phyloP scores from a whole-genome alignment of 768 basidiomycete genomes.

The Mycena metata region DNA sequence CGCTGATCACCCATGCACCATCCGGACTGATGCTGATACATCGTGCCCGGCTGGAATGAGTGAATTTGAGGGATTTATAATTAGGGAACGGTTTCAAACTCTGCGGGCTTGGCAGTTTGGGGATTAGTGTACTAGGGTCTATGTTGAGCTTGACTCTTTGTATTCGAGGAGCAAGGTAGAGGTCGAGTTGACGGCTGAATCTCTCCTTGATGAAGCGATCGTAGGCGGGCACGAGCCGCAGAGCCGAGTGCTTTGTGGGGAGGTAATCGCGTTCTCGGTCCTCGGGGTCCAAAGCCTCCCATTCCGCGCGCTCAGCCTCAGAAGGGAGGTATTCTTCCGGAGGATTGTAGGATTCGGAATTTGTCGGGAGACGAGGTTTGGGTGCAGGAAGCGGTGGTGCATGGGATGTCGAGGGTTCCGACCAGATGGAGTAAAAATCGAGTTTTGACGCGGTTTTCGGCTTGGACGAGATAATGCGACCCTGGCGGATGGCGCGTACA shows the following conservation, averaged over 20 bases:
- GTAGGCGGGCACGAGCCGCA: slow-evolving; percentile 94
- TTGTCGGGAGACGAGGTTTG: slow-evolving; percentile 88
- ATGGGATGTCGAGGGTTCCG: slow-evolving; percentile 77
- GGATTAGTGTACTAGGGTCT: slow-evolving; percentile 91
- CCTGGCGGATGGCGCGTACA: slow-evolving; percentile 96
- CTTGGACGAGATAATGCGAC: slow-evolving; percentile 92
- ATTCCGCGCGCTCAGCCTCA: slow-evolving; percentile 82
- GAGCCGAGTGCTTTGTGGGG: slow-evolving; percentile 85
- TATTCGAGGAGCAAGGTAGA: slow-evolving; percentile 96
- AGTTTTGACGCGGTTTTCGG: slow-evolving; percentile 79
- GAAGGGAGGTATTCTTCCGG: slow-evolving; percentile 96
- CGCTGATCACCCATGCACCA: slow-evolving; percentile 92
- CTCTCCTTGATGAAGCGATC: slow-evolving; percentile 93
- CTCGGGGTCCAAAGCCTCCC: slow-evolving; percentile 87
- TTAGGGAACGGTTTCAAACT: slow-evolving; percentile 96
- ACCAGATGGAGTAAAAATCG: slow-evolving; percentile 92
- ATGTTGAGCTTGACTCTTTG: slow-evolving; percentile 90
- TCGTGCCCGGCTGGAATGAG: slow-evolving; percentile 79
- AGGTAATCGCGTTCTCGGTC: slow-evolving; percentile 92
- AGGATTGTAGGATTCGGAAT: slow-evolving; percentile 99
- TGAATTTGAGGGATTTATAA: slow-evolving; percentile 79
- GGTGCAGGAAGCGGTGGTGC: slow-evolving; percentile 94
- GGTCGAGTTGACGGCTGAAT: slow-evolving; percentile 93
- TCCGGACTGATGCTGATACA: slow-evolving; percentile 87
- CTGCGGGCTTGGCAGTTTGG: slow-evolving; percentile 92